Base-by-base conservation (phyloP, 2,329 filamentous ascomycete genomes). In the Calonectria pseudoturangicola region DNA sequence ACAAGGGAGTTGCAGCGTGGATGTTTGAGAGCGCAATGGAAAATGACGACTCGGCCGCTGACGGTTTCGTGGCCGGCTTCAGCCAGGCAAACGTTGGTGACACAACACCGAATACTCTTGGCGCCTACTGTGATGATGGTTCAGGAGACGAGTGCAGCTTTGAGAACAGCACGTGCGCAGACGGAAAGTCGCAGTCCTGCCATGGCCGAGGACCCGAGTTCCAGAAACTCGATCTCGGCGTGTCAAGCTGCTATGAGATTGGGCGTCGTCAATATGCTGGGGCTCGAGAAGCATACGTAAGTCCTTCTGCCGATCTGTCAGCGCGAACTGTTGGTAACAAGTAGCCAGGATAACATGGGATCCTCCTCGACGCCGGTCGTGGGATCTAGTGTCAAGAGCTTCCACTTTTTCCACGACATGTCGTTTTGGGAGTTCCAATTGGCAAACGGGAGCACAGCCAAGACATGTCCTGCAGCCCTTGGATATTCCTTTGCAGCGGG, bases 401-500 rank as follows among this genome's bases (percentile, higher is more conserved):
- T 97, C 81, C 96, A 98, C 83, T 93, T 93, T 16, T 98, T 95
- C 82, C 92, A 95, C 74, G 91, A 98, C 82, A 93, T 98, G 87
- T 91, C 92, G 6, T 91, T 90, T 78, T 97, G 92, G 82, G 89
- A 88, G 0, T 98, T 98, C 80, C 83, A 86, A 3, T 91, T 96
- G 1, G 89, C 92, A 0, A 95, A 98, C 77, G 94, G 94, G 56
- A 91, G 91, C 3, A 85, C 85, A 36, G 94, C 92, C 8, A 88
- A 86, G 63, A 98, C 96, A 0, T 98, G 96, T 78, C 93, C 95
- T 4, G 96, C 96, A 0, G 95, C 95, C 0, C 86, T 98, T 72
- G 96, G 96, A 7, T 98, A 97, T 82, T 96, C 94, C 0, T 98
- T 98, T 81, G 96, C 96, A 0, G 96, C 94, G 1, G 96, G 96